A percentile compares a stretch with the other conserved stretches of the same genome.
phyloP scores from a whole-genome alignment of 371 early-diverging fungal genomes.

The Mortierella sp. region DNA sequence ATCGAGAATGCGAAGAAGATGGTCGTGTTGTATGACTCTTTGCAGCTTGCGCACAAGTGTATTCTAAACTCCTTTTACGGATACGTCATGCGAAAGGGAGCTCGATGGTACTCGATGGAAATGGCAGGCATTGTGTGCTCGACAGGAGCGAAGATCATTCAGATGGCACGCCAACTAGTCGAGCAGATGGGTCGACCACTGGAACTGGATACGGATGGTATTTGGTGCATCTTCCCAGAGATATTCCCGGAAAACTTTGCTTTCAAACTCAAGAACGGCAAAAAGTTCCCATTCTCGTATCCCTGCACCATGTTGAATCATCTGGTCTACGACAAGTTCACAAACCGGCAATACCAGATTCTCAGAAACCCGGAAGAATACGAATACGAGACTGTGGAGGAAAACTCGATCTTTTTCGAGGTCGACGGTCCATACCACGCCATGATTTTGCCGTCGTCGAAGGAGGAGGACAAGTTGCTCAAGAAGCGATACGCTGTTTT shows the following conservation, averaged over 20 bases:
- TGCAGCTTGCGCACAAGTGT: slow-evolving; percentile 99
- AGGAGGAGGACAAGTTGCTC: slow-evolving; percentile 95
- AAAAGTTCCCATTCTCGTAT: slow-evolving; percentile 88
- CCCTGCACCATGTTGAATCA: slow-evolving; percentile 99
- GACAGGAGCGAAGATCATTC: slow-evolving; percentile 98
- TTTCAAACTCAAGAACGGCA: slow-evolving; percentile 84
- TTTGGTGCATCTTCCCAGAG: slow-evolving; percentile 98
- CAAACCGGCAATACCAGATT: slow-evolving; percentile 98
- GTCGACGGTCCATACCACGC: slow-evolving; percentile 99
- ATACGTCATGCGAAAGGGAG: slow-evolving; percentile 99
- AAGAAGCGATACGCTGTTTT: slow-evolving; percentile 99
- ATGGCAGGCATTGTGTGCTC: slow-evolving; percentile 99
- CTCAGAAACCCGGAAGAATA: slow-evolving; percentile 65
- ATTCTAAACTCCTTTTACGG: slow-evolving; percentile 99
- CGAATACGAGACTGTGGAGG: slow-evolving; percentile 80
- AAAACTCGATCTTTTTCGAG: slow-evolving; percentile 99
- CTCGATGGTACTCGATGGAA: slow-evolving; percentile 99
- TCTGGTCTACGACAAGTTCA: slow-evolving; percentile 96
- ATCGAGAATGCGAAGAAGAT: slow-evolving; percentile 92
- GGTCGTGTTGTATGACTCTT: slow-evolving; percentile 96
- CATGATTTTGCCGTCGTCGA: slow-evolving; percentile 99
- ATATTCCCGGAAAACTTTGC: slow-evolving; percentile 94
- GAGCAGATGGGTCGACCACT: slow-evolving; percentile 97
- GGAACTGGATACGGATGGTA: slow-evolving; percentile 99
- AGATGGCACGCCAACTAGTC: slow-evolving; percentile 93